Evolutionary conservation across 2,329 filamentous ascomycete species (phyloP), one percentile per base, ranked within the genome.

Genomic region (Talaromyces funiculosus): DNA sequence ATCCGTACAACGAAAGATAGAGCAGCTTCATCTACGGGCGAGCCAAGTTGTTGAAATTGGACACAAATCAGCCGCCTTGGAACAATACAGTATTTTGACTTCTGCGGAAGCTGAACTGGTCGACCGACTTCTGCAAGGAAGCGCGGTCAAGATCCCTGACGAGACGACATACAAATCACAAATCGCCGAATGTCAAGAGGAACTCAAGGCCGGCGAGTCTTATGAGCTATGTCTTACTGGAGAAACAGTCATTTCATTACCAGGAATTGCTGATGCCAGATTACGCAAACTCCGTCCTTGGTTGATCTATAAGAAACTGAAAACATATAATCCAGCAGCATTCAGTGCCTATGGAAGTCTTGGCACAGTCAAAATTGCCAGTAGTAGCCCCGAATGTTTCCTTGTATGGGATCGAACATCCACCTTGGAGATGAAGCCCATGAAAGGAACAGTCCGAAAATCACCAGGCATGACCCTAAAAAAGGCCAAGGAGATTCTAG

Each of bases 381-480:
- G 89, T 73, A 90, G 88, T 68, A 96, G 90, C 3, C 93, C 93
- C 0, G 93, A 97, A 75, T 89, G 92, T 2, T 97, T 96, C 71
- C 83, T 97, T 16, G 85, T 84, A 59, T 89, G 85, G 84, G 79
- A 81, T 42, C 78, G 82, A 42, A 65, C 69, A 12, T 75, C 73
- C 0, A 73, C 70, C 4, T 66, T 79, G 2, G 75, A 78, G 63
- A 94, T 97, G 82, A 86, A 92, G 7, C 93, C 93, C 0, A 97
- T 97, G 85, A 97, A 97, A 78, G 93, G 93, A 53, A 97, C 93
- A 0, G 91, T 97, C n/a, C 87, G 87, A 67, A 96, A 96, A 68
- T 84, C 83, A 0, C 78, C 81, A 0, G 80, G 79, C 1, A 85
- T 88, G 38, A 94, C 88, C 0, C 80, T 89, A n/a, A 83, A 81